These are phyloP conservation scores for Nicotiana benthamiana DNA, from an alignment of 257 asterid genomes.

Conservation along the genomic window DNA sequence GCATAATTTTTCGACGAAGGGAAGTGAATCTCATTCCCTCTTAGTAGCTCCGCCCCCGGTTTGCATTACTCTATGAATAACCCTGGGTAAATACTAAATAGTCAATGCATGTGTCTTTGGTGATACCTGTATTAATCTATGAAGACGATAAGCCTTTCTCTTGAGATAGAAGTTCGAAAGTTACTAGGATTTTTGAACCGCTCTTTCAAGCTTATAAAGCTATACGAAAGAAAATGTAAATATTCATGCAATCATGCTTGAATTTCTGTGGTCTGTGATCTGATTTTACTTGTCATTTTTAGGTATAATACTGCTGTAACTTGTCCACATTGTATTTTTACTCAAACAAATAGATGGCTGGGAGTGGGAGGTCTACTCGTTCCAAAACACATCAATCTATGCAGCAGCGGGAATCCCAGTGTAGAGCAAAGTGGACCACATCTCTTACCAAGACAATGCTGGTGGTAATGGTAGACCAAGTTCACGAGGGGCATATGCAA, in stretches of 20 bases:
- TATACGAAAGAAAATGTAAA: background rate
- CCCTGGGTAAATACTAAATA: background rate
- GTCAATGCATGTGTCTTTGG: background rate
- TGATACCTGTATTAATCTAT: background rate
- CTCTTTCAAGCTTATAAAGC: background rate
- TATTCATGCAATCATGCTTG: background rate
- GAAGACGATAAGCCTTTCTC: background rate
- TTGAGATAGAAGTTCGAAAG: background rate
- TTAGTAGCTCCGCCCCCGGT: no score
- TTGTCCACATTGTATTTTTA: background rate
- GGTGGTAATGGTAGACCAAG: conserved; percentile 65
- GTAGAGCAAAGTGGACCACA: conserved; percentile 78
- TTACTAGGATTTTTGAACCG: background rate
- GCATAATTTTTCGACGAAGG: no score
- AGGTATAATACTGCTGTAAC: background rate
- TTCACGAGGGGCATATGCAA: conserved; percentile 45
- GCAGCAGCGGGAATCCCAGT: conserved; percentile 49
- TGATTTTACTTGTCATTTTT: background rate
- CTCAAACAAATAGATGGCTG: conserved; percentile 44
- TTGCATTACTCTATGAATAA: background rate
- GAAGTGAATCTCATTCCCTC: no score
- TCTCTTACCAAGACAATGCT: conserved; percentile 46
- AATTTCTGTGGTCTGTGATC: background rate
- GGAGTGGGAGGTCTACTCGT: conserved; percentile 56
- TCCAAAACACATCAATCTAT: conserved; percentile 28